Evolutionary conservation across 1,284 basidiomycete genomes (phyloP), one percentile per base, ranked within the genome.

Genomic region (Caloboletus inedulis): DNA sequence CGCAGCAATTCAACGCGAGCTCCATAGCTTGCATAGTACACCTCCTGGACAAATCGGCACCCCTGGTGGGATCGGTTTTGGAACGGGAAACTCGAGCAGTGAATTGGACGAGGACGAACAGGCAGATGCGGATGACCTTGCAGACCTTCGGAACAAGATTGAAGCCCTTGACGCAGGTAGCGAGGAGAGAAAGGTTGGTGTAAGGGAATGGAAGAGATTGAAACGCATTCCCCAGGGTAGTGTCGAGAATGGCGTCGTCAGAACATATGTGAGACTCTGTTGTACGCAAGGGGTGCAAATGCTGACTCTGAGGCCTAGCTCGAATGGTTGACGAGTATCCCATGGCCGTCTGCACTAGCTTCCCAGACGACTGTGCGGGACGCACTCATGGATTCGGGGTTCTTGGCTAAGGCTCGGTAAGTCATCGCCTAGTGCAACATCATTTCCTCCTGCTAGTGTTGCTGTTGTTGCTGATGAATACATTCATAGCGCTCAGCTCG

Each of bases 1-100:
- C 43, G 86, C 89, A 29, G 91, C 89, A 10, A 94, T 95, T 60
- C 89, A 94, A 62, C 85, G 90, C 48, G 93, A 96, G 70, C 78
- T 95, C 12, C 83, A 86, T 35, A 75, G 74, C 16, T 74, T 91
- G n/a, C 66, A 77, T 16, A 67, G 62, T n/a, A 56, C 62, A 34
- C 53, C 51, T 12, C 44, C 62, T 7, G 62, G 65, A 4, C 65
- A 48, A 7, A 12, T 34, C 9, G 46, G 57, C 3, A 48, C n/a
- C 27, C 40, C 57, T 7, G 43, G 44, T 16, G 64, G 47, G 10
- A 30, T 53, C 7, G 51, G 64, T 3, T 58, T 62, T 34, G 65
- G 62, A 21, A 36, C 49, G 2, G 58, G 54, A 9, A 56, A 39
- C 1, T 42, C 57, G 19, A 59, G 56, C 12, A 63, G 53, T 33